These are phyloP conservation scores for Fistulifera pelliculosa DNA, from an alignment of 108 stramenopile species.

Conservation along the genomic window DNA sequence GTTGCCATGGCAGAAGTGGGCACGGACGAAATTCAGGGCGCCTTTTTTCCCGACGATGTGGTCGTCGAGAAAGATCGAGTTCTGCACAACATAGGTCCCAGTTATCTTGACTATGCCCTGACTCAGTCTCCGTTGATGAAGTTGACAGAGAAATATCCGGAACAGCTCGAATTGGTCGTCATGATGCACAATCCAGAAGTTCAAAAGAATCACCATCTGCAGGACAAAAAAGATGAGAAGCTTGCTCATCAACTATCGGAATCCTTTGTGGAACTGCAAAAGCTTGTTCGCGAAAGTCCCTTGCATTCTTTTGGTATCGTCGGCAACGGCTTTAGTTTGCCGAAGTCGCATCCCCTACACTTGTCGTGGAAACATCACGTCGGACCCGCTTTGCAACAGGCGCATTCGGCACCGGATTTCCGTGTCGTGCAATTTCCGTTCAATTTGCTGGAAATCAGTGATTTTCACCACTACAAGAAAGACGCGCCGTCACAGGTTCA, in stretches of 20 bases:
- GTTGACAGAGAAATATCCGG: constrained; percentile 11
- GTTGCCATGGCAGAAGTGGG: constrained; percentile 8
- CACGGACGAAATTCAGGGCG: not conserved
- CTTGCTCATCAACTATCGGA: constrained; percentile 36
- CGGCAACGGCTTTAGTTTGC: constrained; percentile 72
- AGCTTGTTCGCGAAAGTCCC: constrained; percentile 22
- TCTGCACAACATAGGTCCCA: constrained; percentile 19
- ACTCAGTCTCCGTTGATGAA: constrained; percentile 30
- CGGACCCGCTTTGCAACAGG: constrained; percentile 16
- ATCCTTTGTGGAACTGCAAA: constrained; percentile 54
- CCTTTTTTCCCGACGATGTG: constrained; percentile 17
- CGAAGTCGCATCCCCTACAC: constrained; percentile 49
- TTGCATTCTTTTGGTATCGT: constrained; percentile 52
- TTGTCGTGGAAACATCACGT: constrained; percentile 37
- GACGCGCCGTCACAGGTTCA: constrained; percentile 15
- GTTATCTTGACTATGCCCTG: constrained; percentile 31
- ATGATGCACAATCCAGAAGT: constrained; percentile 66
- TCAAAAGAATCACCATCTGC: constrained; percentile 11
- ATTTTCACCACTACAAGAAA: constrained; percentile 46
- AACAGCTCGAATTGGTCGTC: too few species aligned
- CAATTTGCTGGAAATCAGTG: constrained; percentile 66
- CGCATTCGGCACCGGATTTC: constrained; percentile 33
- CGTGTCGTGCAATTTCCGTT: constrained; percentile 62
- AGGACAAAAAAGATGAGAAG: constrained; percentile 27
- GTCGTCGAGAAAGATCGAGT: constrained; percentile 22